These are phyloP conservation scores for Limtongia smithiae DNA, from an alignment of 805 yeast species.

Conservation along the genomic window DNA sequence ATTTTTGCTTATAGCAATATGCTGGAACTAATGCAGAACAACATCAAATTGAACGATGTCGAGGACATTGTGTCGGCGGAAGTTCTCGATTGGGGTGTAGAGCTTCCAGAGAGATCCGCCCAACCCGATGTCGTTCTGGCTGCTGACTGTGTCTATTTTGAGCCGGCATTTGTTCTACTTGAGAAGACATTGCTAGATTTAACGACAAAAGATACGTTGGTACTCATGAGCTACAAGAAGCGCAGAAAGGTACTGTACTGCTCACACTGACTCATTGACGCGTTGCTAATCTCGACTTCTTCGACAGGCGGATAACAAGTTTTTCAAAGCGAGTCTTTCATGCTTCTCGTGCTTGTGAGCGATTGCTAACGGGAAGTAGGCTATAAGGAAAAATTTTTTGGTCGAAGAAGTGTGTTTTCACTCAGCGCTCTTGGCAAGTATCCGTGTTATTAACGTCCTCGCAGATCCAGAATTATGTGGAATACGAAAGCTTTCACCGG, in stretches of 20 bases:
- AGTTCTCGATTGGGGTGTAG: slow-evolving; percentile 48
- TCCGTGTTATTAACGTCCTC: not conserved
- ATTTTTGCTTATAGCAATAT: slow-evolving; percentile 34
- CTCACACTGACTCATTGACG: not conserved
- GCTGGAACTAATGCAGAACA: slow-evolving; percentile 47
- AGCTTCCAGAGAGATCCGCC: slow-evolving; percentile 40
- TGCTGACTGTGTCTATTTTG: slow-evolving; percentile 60
- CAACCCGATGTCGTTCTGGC: slow-evolving; percentile 49
- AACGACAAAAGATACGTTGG: slow-evolving; percentile 40
- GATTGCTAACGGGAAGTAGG: slow-evolving; percentile 27
- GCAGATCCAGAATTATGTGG: slow-evolving; percentile 33
- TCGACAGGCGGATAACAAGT: slow-evolving; percentile 37
- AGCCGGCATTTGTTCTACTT: slow-evolving; percentile 51
- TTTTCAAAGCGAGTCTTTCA: slow-evolving; percentile 29
- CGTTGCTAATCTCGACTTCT: not conserved
- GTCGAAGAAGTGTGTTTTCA: slow-evolving; percentile 34
- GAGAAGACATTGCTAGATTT: slow-evolving; percentile 49
- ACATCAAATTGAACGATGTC: slow-evolving; percentile 44
- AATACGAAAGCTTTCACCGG: slow-evolving; percentile 17
- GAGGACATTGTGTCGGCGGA: slow-evolving; percentile 41
- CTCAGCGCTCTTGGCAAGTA: not conserved
- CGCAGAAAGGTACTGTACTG: slow-evolving; percentile 43
- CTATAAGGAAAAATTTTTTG: slow-evolving; percentile 35
- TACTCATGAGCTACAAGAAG: slow-evolving; percentile 53
- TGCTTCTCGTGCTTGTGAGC: not conserved